phyloP scores from a whole-genome alignment of 2,329 filamentous ascomycete species.

The Xylaria sp. region DNA sequence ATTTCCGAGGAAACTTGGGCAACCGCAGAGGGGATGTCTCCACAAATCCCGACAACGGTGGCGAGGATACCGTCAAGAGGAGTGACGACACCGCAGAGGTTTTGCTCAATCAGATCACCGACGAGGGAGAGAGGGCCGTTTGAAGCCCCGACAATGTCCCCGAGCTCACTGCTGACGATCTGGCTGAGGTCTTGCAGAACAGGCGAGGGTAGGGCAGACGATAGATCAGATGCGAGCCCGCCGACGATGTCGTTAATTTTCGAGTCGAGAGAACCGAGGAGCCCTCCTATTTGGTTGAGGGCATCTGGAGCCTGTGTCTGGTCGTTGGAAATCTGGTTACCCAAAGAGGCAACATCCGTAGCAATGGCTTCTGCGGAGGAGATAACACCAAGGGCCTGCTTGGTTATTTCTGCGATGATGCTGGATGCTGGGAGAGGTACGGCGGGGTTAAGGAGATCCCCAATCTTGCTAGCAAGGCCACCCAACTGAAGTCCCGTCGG shows the following conservation, averaged over 20 bases:
- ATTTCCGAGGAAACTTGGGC: constrained; percentile 35
- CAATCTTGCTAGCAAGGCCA: constrained; percentile 36
- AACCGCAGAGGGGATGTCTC: constrained; percentile 40
- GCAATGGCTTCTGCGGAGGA: constrained; percentile 41
- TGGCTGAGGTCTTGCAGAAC: constrained; percentile 37
- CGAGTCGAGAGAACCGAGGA: constrained; percentile 42
- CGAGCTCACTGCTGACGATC: constrained; percentile 40
- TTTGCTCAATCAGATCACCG: constrained; percentile 41
- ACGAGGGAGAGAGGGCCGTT: constrained; percentile 40
- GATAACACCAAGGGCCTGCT: constrained; percentile 38
- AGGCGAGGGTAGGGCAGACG: constrained; percentile 33
- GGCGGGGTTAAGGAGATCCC: constrained; percentile 36
- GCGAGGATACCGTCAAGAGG: constrained; percentile 42
- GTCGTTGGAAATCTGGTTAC: constrained; percentile 34
- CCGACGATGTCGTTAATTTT: constrained; percentile 38
- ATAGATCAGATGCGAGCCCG: constrained; percentile 34
- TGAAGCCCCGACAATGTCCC: constrained; percentile 37
- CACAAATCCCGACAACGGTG: constrained; percentile 45
- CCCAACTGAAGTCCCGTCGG: constrained; percentile 35
- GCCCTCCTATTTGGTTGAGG: constrained; percentile 35
- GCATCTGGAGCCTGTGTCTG: constrained; percentile 39
- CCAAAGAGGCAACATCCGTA: constrained; percentile 43
- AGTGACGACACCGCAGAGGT: constrained; percentile 43
- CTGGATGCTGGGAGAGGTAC: constrained; percentile 36
- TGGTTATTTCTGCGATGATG: constrained; percentile 40